Evolutionary conservation across 805 yeast genomes (phyloP), one percentile per base, ranked within the genome.

Genomic region (Wickerhamiella musiphila): DNA sequence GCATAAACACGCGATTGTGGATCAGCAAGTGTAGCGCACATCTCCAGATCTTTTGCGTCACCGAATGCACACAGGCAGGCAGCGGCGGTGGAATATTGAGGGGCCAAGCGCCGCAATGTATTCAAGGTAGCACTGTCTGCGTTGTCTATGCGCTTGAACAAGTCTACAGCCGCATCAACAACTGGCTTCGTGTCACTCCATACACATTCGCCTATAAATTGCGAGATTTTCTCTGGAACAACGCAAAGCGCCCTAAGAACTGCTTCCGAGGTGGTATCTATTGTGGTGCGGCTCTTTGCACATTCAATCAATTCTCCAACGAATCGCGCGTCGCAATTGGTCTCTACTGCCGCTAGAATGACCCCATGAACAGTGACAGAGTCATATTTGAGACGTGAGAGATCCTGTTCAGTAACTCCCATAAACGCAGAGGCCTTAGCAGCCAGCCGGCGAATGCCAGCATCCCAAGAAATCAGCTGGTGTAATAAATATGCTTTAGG

Each of bases 361-460:
- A 27, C 35, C 5, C 43, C 45, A 17, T 36, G 40, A 17, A 28
- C 11, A 11, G 26, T 21, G 5, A 30, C 41, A 1, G 25, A 19
- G 7, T 26, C 31, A 4, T 16, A n/a, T 11, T 17, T 17, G 5
- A 30, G 12, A n/a, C 23, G 17, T n/a, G 15, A 18, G 5, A 36
- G 31, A 4, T 29, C 26, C 8, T 16, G 6, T 2, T 20, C 7
- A 7, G 26, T 17, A 7, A 25, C 8, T 4, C 12, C 13, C 18
- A 18, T 12, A 31, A 17, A 19, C 2, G 38, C 46, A 12, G 70
- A 39, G 4, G 66, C 54, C 12, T 40, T 33, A 0, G 68, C 57
- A 9, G 68, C 65, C 12, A 63, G 36, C 19, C 60, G 54, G 22
- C 68, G 54, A 0, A 61, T 38, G 1, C 58, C 63, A 28, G 60